Conservation (phyloP, 2,329 filamentous ascomycete species). For the Calonectria naviculata region DNA sequence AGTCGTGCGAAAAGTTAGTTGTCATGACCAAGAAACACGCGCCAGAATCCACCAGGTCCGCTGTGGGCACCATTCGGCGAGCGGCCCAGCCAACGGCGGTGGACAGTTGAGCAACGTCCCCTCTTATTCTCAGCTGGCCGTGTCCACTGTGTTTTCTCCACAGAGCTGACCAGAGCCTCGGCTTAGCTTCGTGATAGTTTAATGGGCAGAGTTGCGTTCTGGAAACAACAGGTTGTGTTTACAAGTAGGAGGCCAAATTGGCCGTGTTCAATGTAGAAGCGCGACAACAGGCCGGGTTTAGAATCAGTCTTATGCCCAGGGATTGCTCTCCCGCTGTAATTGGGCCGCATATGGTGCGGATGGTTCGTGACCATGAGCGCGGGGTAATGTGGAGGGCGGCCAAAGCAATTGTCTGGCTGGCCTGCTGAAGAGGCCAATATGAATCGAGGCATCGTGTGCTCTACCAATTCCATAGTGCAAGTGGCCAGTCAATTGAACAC, state of each 20-base stretch:
- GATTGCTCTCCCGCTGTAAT: background rate
- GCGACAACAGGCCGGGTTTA: background rate
- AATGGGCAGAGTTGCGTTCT: background rate
- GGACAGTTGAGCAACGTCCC: background rate
- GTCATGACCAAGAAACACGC: background rate
- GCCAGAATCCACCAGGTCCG: background rate
- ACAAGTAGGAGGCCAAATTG: background rate
- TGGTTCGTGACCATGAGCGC: slow-evolving; percentile 5
- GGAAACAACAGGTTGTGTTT: background rate
- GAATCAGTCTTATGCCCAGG: background rate
- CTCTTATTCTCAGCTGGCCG: background rate
- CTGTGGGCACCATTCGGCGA: background rate
- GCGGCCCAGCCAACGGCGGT: background rate
- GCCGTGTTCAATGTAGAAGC: background rate
- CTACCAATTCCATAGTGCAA: background rate
- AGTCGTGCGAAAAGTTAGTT: background rate
- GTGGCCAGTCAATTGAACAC: background rate
- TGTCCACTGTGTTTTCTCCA: background rate
- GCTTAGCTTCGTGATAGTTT: background rate
- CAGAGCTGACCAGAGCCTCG: background rate
- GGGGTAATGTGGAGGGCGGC: slow-evolving; percentile 16
- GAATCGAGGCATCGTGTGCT: background rate
- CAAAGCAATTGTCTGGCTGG: background rate
- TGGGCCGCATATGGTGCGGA: slow-evolving; percentile 3
- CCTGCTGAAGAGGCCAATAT: background rate